Conservation (phyloP, 2,329 filamentous ascomycete species). For the Hypoxylon sp. region DNA sequence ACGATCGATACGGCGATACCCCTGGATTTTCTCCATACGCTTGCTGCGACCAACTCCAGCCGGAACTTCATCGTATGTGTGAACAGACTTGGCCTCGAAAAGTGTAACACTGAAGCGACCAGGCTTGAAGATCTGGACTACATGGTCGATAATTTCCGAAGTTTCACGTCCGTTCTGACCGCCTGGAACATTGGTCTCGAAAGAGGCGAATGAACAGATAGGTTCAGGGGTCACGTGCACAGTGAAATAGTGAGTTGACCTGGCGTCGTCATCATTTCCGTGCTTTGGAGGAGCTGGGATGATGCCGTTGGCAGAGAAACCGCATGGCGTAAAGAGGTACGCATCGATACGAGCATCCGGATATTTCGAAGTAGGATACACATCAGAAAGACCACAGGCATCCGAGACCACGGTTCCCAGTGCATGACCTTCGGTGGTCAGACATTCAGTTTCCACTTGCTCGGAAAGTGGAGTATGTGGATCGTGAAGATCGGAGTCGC, state of each 20-base stretch:
- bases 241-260: slow-evolving; percentile 91
- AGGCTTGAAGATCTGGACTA: slow-evolving; percentile 95
- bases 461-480: slow-evolving; percentile 71
- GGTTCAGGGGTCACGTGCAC: slow-evolving; percentile 98
- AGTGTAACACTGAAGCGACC: slow-evolving; percentile 98
- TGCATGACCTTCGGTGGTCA: slow-evolving; percentile 94
- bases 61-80: slow-evolving; percentile 58
- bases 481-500: slow-evolving; percentile 67
- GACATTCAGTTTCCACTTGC: slow-evolving; percentile 75
- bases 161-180: slow-evolving; percentile 90
- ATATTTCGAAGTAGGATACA: slow-evolving; percentile 89
- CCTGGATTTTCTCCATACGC: slow-evolving; percentile 82
- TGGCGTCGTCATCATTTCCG: slow-evolving; percentile 60
- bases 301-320: slow-evolving; percentile 97
- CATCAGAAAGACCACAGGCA: slow-evolving; percentile 86
- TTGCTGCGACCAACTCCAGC: slow-evolving; percentile 58
- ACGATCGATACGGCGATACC: slow-evolving; percentile 90
- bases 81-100: slow-evolving; percentile 85
- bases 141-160: slow-evolving; percentile 90
- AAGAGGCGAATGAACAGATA: slow-evolving; percentile 96
- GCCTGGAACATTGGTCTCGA: slow-evolving; percentile 97
- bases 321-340: slow-evolving; percentile 96
- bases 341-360: slow-evolving; percentile 95
- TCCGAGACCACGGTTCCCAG: slow-evolving; percentile 94
- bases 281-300: slow-evolving; percentile 80